phyloP scores from a whole-genome alignment of 441 rosid genomes.

The Aquilaria agallochum region DNA sequence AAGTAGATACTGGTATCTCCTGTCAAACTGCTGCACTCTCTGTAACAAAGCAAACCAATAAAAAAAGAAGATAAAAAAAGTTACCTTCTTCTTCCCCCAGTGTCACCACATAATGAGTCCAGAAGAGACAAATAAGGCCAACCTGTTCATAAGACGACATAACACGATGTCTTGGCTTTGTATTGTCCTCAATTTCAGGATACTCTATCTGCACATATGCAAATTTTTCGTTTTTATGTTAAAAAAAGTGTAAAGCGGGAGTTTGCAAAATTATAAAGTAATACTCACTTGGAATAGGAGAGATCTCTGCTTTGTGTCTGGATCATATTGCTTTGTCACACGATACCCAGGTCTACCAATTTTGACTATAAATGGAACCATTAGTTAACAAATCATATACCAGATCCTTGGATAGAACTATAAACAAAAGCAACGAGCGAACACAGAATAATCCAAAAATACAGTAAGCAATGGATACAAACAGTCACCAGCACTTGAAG shows the following conservation, averaged over 20 bases:
- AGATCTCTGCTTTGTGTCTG: conserved; percentile 84
- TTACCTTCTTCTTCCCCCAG: neutral
- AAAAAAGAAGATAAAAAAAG: conserved; percentile 5
- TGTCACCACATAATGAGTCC: too few species aligned
- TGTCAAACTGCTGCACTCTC: conserved; percentile 83
- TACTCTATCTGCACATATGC: conserved; percentile 65
- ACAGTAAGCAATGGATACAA: too few species aligned
- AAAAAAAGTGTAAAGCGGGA: too few species aligned
- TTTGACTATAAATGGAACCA: conserved; percentile 51
- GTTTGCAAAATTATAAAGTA: neutral
- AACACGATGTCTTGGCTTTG: conserved; percentile 86
- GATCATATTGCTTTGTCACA: conserved; percentile 90
- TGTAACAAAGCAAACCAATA: conserved; percentile 26
- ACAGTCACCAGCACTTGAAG: too few species aligned
- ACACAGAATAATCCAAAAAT: too few species aligned
- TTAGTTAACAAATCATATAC: too few species aligned
- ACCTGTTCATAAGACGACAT: conserved; percentile 98
- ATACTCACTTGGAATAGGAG: conserved; percentile 78
- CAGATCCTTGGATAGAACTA: too few species aligned
- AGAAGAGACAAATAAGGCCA: neutral
- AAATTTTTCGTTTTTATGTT: conserved; percentile 6
- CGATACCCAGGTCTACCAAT: conserved; percentile 95
- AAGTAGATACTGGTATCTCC: conserved; percentile 82
- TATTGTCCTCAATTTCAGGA: conserved; percentile 91
- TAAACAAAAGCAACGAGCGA: too few species aligned